Percentiles rank a stretch among this genome's conserved stretches.
Evolutionary conservation across 192 early-diverging fungal genomes (phyloP).

Genomic region (Podila horticola): DNA sequence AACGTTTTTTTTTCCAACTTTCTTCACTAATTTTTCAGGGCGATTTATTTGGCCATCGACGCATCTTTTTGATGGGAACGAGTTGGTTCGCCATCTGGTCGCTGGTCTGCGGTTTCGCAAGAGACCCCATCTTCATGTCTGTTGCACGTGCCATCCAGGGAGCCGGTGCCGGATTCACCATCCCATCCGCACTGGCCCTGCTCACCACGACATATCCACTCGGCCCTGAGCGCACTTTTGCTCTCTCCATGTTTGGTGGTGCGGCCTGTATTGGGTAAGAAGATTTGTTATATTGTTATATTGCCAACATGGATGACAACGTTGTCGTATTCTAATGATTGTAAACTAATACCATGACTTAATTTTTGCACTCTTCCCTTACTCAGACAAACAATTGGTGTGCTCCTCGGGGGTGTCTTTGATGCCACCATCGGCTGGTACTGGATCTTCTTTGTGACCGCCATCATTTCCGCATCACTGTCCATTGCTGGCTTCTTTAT

Average conservation of each 20-base stretch:
- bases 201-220: slow-evolving; percentile 40
- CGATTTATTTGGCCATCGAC: slow-evolving; percentile 52
- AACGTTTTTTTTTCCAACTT: too few species aligned
- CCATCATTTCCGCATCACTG: slow-evolving; percentile 35
- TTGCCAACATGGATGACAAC: too few species aligned
- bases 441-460: slow-evolving; percentile 54
- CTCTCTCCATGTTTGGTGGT: slow-evolving; percentile 39
- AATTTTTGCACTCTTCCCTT: not conserved
- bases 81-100: slow-evolving; percentile 43
- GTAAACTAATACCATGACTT: too few species aligned
- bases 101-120: slow-evolving; percentile 47
- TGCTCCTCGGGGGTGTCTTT: slow-evolving; percentile 48
- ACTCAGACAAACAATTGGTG: slow-evolving; percentile 32
- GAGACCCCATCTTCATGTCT: slow-evolving; percentile 50
- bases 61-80: slow-evolving; percentile 40
- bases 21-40: not conserved
- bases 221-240: slow-evolving; percentile 42
- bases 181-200: slow-evolving; percentile 38
- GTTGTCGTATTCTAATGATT: too few species aligned
- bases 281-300: not conserved
- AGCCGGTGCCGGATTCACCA: slow-evolving; percentile 49
- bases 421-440: slow-evolving; percentile 50
- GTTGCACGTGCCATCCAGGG: slow-evolving; percentile 47
- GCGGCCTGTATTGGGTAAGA: slow-evolving; percentile 31
- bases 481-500: slow-evolving; percentile 33